These are phyloP conservation scores for Blumeriella jaapii DNA, from an alignment of 2,329 filamentous ascomycete species.

Conservation along the genomic window DNA sequence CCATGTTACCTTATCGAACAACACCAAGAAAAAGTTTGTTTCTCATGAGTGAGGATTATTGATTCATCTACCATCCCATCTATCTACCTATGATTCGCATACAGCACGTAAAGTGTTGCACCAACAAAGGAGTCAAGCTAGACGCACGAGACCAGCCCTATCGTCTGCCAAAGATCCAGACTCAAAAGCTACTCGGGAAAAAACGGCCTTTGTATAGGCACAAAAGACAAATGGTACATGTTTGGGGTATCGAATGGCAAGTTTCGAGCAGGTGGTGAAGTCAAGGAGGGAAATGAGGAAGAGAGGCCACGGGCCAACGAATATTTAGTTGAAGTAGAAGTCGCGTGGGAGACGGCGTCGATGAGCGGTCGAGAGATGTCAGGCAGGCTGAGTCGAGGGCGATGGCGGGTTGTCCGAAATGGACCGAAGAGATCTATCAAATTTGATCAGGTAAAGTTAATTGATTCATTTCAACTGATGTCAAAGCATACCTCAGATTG, in stretches of 20 bases:
- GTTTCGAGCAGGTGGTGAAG: conserved; percentile 11
- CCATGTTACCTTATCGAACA: too few species aligned
- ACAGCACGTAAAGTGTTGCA: neutral
- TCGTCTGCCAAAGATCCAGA: neutral
- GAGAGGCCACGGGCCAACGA: conserved; percentile 9
- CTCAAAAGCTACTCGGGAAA: neutral
- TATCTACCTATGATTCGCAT: neutral
- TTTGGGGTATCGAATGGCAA: conserved; percentile 15
- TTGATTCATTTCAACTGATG: neutral
- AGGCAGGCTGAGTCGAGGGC: neutral
- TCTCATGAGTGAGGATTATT: neutral
- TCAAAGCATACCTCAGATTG: conserved; percentile 33
- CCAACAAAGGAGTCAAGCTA: neutral
- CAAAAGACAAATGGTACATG: conserved; percentile 8
- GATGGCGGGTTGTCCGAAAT: conserved; percentile 23
- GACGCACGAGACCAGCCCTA: neutral
- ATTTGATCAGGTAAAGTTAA: neutral
- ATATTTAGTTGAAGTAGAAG: conserved; percentile 4
- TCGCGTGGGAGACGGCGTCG: neutral
- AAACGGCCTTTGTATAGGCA: neutral
- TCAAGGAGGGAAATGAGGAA: conserved; percentile 6
- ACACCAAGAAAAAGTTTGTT: neutral
- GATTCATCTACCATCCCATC: neutral
- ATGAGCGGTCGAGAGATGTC: neutral
- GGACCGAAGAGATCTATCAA: conserved; percentile 28